phyloP scores from a whole-genome alignment of 129 eudicot genomes.

The Escallonia rubra region DNA sequence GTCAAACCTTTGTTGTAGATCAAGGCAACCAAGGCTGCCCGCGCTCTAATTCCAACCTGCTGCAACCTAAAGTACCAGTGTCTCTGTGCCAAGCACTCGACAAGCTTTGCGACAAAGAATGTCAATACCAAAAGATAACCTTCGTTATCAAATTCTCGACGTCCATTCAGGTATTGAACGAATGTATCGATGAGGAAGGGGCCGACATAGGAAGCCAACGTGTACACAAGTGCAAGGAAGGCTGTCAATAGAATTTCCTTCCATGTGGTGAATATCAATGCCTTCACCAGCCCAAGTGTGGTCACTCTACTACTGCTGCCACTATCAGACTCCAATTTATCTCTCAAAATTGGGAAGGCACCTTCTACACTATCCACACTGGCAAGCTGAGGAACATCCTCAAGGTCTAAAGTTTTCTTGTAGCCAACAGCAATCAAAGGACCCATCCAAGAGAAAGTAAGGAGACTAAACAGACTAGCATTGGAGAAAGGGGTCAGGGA shows the following conservation, averaged over 20 bases:
- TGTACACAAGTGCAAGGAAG: constrained; percentile 35
- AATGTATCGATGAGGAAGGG: constrained; percentile 74
- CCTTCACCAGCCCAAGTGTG: constrained; percentile 45
- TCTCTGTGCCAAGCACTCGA: constrained; percentile 60
- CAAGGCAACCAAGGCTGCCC: constrained; percentile 64
- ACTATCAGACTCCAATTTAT: constrained; percentile 21
- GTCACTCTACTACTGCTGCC: constrained; percentile 24
- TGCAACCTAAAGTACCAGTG: constrained; percentile 72
- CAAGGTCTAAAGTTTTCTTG: constrained; percentile 56
- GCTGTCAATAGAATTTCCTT: constrained; percentile 50
- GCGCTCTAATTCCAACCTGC: constrained; percentile 56
- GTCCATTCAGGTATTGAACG: constrained; percentile 66
- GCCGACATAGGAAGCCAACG: constrained; percentile 70
- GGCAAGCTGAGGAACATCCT: constrained; percentile 67
- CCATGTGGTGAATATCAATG: constrained; percentile 51
- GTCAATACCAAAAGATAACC: constrained; percentile 52
- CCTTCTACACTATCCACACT: constrained; percentile 46
- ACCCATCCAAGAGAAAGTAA: constrained; percentile 78
- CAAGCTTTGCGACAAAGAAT: constrained; percentile 59
- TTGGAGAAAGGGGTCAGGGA: not conserved
- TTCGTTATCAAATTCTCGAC: constrained; percentile 30
- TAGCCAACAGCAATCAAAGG: constrained; percentile 56
- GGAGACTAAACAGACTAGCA: constrained; percentile 40
- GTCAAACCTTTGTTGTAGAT: constrained; percentile 70
- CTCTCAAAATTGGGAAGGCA: constrained; percentile 39